phyloP scores from a whole-genome alignment of 768 basidiomycete genomes.

The Porpolomopsis calyptriformis region DNA sequence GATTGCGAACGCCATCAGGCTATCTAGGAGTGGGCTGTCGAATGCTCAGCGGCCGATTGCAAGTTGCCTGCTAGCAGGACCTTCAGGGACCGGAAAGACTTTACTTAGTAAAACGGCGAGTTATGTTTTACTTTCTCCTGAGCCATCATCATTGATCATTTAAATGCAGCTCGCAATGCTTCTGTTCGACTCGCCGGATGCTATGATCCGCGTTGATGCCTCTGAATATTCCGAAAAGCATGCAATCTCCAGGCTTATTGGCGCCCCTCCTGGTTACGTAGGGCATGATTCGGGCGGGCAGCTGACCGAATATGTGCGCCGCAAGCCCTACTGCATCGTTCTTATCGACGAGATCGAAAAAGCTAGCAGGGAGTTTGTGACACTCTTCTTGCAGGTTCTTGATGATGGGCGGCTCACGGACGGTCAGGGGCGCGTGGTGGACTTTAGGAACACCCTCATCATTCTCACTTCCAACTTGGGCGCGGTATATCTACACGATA shows the following conservation, averaged over 20 bases:
- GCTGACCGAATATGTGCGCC: conserved; percentile 85
- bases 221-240: conserved; percentile 84
- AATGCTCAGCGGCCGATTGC: conserved; percentile 84
- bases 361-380: conserved; percentile 57
- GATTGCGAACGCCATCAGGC: conserved; percentile 85
- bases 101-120: conserved; percentile 80
- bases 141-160: background rate
- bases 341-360: conserved; percentile 89
- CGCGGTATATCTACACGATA: conserved; percentile 63
- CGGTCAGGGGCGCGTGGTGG: conserved; percentile 79
- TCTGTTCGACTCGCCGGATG: conserved; percentile 84
- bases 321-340: conserved; percentile 82
- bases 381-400: conserved; percentile 61
- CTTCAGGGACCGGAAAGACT: conserved; percentile 86
- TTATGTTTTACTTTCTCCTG: conserved; percentile 4
- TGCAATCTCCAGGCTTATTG: conserved; percentile 41
- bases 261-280: conserved; percentile 76
- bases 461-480: conserved; percentile 94
- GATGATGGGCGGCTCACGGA: conserved; percentile 91
- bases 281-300: conserved; percentile 87
- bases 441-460: conserved; percentile 87
- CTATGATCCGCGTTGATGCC: conserved; percentile 87
- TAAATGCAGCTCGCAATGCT: conserved; percentile 64
- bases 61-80: conserved; percentile 87
- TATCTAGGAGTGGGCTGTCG: conserved; percentile 89